A percentile compares a stretch with the other conserved stretches of the same genome.
These are phyloP conservation scores for Pseudogymnoascus sp. DNA, from an alignment of 2,329 filamentous ascomycete genomes.

Conservation along the genomic window DNA sequence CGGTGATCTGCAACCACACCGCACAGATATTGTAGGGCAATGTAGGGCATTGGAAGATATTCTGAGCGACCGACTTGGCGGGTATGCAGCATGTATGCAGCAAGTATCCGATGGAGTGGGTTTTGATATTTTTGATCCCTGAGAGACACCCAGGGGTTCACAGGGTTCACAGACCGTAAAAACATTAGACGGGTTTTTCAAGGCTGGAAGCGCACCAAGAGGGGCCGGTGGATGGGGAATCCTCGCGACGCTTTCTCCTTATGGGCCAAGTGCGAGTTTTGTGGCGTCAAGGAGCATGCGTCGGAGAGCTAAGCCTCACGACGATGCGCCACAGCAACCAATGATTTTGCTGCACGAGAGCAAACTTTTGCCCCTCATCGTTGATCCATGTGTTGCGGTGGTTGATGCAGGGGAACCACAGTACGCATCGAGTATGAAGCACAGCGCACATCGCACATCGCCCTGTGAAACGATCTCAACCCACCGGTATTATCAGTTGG, in stretches of 20 bases:
- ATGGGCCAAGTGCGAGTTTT: background rate
- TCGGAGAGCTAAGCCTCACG: slow-evolving; percentile 5
- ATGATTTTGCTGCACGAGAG: slow-evolving; percentile 2
- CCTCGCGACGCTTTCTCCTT: background rate
- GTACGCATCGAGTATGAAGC: background rate
- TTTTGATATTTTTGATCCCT: background rate
- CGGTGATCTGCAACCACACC: background rate
- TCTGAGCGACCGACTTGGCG: slow-evolving; percentile 5
- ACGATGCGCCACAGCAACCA: slow-evolving; percentile 2
- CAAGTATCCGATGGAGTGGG: slow-evolving; percentile 6
- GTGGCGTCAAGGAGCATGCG: slow-evolving; percentile 6
- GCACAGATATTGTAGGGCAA: background rate
- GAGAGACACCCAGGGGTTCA: slow-evolving; percentile 1
- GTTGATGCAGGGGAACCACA: slow-evolving; percentile 3
- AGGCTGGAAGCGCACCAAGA: background rate
- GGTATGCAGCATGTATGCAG: background rate
- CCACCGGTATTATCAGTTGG: background rate
- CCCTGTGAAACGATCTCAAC: slow-evolving; percentile 7
- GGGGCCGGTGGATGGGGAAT: slow-evolving; percentile 1
- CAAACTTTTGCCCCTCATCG: slow-evolving; percentile 2
- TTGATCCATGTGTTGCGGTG: slow-evolving; percentile 4
- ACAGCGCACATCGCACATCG: background rate
- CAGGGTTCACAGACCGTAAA: background rate
- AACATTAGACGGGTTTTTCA: background rate
- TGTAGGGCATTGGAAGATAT: slow-evolving; percentile 3